A percentile compares a stretch with the other conserved stretches of the same genome.
Evolutionary conservation across 23 red algal species (phyloP).

Genomic region (Cyanidioschyzon merolae): DNA sequence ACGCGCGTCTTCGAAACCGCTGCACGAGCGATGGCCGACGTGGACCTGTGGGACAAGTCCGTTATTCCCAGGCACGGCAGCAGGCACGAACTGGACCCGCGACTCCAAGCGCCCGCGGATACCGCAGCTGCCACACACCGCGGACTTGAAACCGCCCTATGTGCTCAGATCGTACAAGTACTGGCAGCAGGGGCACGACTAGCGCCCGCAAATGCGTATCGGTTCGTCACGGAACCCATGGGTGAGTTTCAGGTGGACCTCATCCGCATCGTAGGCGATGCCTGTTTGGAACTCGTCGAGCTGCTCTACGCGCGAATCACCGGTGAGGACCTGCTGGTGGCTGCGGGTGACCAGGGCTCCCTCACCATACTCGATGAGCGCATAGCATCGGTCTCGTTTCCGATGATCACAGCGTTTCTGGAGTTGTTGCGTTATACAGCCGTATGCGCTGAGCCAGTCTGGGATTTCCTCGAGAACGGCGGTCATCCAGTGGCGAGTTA

Average conservation of each 20-base stretch:
- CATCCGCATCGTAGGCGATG: background rate
- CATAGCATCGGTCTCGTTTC: background rate
- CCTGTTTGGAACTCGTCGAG: background rate
- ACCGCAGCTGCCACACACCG: background rate
- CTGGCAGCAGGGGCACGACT: background rate
- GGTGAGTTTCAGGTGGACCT: background rate
- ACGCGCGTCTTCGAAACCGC: background rate
- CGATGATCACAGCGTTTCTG: constrained; percentile 3
- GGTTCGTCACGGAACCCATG: background rate
- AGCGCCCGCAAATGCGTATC: background rate
- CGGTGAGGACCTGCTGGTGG: background rate
- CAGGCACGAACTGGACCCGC: background rate
- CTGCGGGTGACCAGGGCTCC: background rate
- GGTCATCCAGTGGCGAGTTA: background rate
- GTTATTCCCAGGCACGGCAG: background rate
- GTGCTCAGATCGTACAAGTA: background rate
- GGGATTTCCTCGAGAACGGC: background rate
- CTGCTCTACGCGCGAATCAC: background rate
- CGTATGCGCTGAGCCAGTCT: background rate
- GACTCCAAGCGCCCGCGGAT: background rate
- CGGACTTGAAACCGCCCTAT: background rate
- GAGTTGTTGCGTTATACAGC: constrained; percentile 9
- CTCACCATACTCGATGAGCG: background rate
- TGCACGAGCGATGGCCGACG: background rate
- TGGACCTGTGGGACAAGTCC: background rate